Conservation (phyloP, 148 eudicot genomes). For the Rhododendron henanense region DNA sequence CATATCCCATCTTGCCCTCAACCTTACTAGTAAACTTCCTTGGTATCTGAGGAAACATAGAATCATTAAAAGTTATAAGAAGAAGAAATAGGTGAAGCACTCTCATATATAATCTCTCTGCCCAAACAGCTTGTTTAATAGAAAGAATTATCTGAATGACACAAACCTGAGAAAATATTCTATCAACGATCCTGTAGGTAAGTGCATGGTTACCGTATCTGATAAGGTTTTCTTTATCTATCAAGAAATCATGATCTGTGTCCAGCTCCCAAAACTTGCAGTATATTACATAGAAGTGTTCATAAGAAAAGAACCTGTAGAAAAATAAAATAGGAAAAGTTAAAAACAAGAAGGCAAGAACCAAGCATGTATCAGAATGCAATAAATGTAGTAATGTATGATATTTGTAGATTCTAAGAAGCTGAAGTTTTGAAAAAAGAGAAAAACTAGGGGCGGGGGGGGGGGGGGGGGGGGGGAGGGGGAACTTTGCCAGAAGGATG, state of each 20-base stretch:
- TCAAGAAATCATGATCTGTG: constrained; percentile 81
- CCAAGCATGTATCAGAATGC: not conserved
- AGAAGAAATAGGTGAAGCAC: not conserved
- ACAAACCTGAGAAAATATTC: constrained; percentile 84
- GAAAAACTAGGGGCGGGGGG: not conserved
- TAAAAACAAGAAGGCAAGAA: not conserved
- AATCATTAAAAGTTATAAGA: not conserved
- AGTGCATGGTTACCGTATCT: constrained; percentile 91
- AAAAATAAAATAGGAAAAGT: constrained; percentile 10
- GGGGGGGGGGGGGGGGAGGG: too few species aligned
- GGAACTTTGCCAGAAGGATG: not conserved
- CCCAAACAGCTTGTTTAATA: not conserved
- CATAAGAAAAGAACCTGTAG: constrained; percentile 79
- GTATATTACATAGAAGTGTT: constrained; percentile 83
- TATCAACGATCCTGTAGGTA: constrained; percentile 80
- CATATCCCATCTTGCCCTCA: constrained; percentile 97
- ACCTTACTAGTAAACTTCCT: constrained; percentile 77
- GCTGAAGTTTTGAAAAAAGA: not conserved
- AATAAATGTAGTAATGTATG: not conserved
- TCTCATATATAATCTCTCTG: not conserved
- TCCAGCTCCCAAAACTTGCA: constrained; percentile 96
- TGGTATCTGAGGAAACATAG: constrained; percentile 43
- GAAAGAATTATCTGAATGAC: constrained; percentile 10
- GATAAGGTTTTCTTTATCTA: constrained; percentile 81
- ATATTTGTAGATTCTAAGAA: not conserved